phyloP scores from a whole-genome alignment of 305 asterid genomes.

The Coffea humblotiana region DNA sequence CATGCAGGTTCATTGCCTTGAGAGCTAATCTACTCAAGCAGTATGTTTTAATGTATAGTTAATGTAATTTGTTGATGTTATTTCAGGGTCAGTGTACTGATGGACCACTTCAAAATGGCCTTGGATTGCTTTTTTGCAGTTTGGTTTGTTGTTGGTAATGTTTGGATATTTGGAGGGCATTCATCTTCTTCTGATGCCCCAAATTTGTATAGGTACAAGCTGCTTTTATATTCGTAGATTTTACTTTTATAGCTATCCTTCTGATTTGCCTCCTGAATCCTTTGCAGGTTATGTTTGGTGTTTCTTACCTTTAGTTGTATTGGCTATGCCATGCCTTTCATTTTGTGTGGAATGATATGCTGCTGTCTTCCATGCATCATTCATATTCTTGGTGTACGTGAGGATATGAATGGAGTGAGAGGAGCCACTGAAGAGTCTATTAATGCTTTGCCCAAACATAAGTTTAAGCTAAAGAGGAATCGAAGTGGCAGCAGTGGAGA shows the following conservation, averaged over 20 bases:
- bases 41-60: not conserved
- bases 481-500: conserved; percentile 20
- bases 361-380: conserved; percentile 52
- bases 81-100: conserved; percentile 27
- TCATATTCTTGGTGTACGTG: conserved; percentile 41
- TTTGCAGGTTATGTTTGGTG: conserved; percentile 48
- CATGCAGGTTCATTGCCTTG: not conserved
- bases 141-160: conserved; percentile 50
- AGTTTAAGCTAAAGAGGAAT: conserved; percentile 31
- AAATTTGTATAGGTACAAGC: conserved; percentile 38
- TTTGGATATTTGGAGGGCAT: conserved; percentile 53
- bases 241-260: not conserved
- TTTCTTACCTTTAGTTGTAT: conserved; percentile 52
- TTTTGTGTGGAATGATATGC: conserved; percentile 48
- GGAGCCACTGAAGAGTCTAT: conserved; percentile 48
- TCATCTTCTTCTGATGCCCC: conserved; percentile 53
- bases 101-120: conserved; percentile 42
- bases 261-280: conserved; percentile 9
- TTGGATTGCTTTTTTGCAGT: conserved; percentile 51
- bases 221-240: conserved; percentile 1
- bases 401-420: conserved; percentile 37
- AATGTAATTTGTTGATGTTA: not conserved
- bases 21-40: not conserved
- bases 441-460: conserved; percentile 41
- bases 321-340: conserved; percentile 56